Base-by-base conservation (phyloP, 2,329 filamentous ascomycete species). In the Elsinoe arachidis region DNA sequence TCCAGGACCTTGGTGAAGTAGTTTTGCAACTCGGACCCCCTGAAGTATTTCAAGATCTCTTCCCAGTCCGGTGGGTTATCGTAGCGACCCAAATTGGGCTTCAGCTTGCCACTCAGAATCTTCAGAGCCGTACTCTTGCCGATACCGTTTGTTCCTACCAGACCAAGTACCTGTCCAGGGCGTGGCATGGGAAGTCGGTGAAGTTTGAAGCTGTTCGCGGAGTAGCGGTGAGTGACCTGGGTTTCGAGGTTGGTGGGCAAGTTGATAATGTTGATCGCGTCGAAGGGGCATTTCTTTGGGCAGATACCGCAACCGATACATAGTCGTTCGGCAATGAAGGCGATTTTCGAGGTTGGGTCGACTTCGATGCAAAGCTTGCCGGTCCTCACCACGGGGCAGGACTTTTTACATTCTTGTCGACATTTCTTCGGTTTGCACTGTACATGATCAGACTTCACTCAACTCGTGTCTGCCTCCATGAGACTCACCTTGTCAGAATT, bases 241-340 rank as follows among this genome's bases (percentile, higher is more conserved):
- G 87, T 95, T 75, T 99, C 93, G 74, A 99, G 87, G 77, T 99
- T 99, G 73, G 93, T 99, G 66, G 95, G 93, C 80, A 99, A 79
- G 79, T 99, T 99, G 90, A 99, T 99, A 74, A 99, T 99, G 73
- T 92, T 95, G 76, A 99, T 99, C 64, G 93, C 93, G 70, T 91
- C 87, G 75, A 99, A 99, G 14, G 93, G 93, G 74, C 93, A 99
- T 75, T 97, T 97, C 80, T 99, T 99, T 44, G 92, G 90, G 75
- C 95, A 99, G 78, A 99, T 99, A 85, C 93, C 95, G 71, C 95
- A 99, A 74, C 93, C 93, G 68, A 97, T 96, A 73, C 92, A 96
- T 61, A 96, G 84, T 63, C 84, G 84, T 75, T 99, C 93, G 64
- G 92, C 97, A 69, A 99, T 95, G 80, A 96, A 99, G 72, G 93